phyloP scores from a whole-genome alignment of 305 asterid genomes.

The Fraxinus paxiana region DNA sequence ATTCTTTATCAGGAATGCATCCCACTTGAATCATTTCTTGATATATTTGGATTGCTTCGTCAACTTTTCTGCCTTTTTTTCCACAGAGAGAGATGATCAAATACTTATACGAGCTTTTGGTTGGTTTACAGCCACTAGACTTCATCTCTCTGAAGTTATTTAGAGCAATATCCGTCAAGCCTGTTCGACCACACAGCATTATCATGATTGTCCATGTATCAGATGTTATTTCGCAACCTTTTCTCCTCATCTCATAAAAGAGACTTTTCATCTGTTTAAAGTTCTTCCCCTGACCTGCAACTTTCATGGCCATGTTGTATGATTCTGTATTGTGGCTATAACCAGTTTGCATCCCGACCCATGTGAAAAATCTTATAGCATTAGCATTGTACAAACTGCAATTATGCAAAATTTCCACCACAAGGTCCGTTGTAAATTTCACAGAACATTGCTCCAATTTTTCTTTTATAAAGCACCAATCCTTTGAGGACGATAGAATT shows the following conservation, averaged over 20 bases:
- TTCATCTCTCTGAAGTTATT: constrained; percentile 66
- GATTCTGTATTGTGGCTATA: constrained; percentile 53
- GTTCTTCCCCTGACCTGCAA: constrained; percentile 79
- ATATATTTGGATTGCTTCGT: constrained; percentile 55
- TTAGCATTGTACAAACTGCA: constrained; percentile 41
- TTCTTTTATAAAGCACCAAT: constrained; percentile 60
- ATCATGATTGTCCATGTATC: constrained; percentile 91
- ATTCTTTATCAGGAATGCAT: constrained; percentile 57
- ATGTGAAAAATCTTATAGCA: constrained; percentile 62
- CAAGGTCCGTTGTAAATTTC: constrained; percentile 49
- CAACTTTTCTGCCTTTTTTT: constrained; percentile 64
- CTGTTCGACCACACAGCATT: constrained; percentile 75
- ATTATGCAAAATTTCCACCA: constrained; percentile 49
- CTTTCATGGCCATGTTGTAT: constrained; percentile 71
- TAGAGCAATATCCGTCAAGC: constrained; percentile 71
- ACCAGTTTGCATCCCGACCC: constrained; percentile 58
- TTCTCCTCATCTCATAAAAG: constrained; percentile 75
- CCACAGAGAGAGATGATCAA: constrained; percentile 63
- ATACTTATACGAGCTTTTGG: constrained; percentile 46
- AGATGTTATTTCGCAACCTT: constrained; percentile 49
- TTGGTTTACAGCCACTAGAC: constrained; percentile 50
- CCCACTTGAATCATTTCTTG: constrained; percentile 54
- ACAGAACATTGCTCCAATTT: constrained; percentile 44
- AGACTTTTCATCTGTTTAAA: constrained; percentile 69
- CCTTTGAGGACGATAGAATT: constrained; percentile 46